Evolutionary conservation across 495 filamentous ascomycete genomes (phyloP).

Genomic region (Xylaria castorea): DNA sequence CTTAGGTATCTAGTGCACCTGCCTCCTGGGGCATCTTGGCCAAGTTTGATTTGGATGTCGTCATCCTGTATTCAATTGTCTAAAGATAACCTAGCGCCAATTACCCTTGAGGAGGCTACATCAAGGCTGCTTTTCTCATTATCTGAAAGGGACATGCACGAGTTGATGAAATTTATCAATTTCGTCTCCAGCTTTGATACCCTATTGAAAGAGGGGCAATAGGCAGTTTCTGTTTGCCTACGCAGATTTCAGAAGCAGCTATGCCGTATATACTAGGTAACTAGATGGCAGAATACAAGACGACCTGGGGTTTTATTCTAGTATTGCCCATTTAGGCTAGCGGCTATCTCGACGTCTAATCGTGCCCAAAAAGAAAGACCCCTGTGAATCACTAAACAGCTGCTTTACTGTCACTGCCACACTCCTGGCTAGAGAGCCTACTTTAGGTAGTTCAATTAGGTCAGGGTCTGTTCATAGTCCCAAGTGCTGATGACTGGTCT

Average conservation of each 20-base stretch:
- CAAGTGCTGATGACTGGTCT: neutral
- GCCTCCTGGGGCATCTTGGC: slow-evolving; percentile 5
- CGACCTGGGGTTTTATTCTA: neutral
- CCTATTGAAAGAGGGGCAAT: neutral
- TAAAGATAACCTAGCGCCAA: slow-evolving; percentile 2
- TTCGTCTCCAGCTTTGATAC: neutral
- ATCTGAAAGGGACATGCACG: neutral
- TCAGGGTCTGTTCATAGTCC: neutral
- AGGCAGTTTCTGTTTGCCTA: neutral
- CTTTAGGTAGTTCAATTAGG: neutral
- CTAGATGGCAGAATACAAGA: too few relatives aligned
- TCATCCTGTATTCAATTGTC: slow-evolving; percentile 8
- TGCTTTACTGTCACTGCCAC: slow-evolving; percentile 5
- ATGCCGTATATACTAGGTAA: neutral
- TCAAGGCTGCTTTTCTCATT: neutral
- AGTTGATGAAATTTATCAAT: neutral
- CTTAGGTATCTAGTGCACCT: neutral
- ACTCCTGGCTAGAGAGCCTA: neutral
- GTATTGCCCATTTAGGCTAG: neutral
- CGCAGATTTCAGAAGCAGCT: neutral
- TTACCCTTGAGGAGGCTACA: neutral
- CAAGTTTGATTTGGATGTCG: slow-evolving; percentile 17
- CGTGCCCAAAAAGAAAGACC: neutral
- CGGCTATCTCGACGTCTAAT: neutral
- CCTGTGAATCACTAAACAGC: slow-evolving; percentile 15